Conservation (phyloP, 495 filamentous ascomycete genomes). For the Hypoxylon trugodes region DNA sequence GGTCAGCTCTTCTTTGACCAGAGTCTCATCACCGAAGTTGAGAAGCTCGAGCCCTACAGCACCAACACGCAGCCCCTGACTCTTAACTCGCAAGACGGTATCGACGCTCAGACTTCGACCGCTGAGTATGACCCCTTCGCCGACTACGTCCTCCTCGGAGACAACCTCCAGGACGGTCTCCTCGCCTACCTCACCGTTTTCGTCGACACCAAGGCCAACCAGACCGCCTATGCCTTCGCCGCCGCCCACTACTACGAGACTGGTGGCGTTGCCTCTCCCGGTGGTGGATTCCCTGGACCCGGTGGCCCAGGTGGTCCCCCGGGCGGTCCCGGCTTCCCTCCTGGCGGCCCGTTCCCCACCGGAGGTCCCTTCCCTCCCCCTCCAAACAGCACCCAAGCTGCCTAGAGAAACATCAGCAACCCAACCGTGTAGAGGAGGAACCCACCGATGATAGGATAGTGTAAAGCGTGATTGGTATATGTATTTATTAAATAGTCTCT, state of each 20-base stretch:
- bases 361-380: conserved; percentile 10
- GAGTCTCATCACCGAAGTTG: conserved; percentile 43
- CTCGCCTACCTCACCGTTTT: conserved; percentile 54
- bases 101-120: conserved; percentile 45
- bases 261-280: conserved; percentile 35
- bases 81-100: conserved; percentile 44
- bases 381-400: conserved; percentile 10
- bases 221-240: conserved; percentile 48
- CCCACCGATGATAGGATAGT: neutral
- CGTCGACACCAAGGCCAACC: conserved; percentile 58
- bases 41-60: conserved; percentile 48
- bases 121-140: conserved; percentile 50
- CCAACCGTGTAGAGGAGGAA: neutral
- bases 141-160: conserved; percentile 56
- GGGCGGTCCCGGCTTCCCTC: conserved; percentile 4
- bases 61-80: conserved; percentile 45
- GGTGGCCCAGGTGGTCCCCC: conserved; percentile 17
- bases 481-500: no score
- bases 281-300: conserved; percentile 23
- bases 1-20: conserved; percentile 64
- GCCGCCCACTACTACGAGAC: conserved; percentile 44
- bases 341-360: neutral
- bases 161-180: conserved; percentile 57
- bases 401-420: neutral
- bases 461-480: neutral